phyloP scores from a whole-genome alignment of 495 filamentous ascomycete species.

The Cryomyces minteri region DNA sequence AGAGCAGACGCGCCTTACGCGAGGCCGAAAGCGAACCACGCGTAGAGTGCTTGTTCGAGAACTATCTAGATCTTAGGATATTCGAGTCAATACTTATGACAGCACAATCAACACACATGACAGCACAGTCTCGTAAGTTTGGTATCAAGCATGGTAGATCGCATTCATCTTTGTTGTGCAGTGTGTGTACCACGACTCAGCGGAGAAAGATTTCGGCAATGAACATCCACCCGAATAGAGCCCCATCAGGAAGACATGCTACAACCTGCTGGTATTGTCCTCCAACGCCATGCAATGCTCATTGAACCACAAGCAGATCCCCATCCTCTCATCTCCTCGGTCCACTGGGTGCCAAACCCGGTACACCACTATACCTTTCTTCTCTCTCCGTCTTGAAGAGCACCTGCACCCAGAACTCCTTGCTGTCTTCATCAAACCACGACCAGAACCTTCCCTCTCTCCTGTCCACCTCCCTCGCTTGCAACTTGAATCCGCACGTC shows the following conservation, averaged over 20 bases:
- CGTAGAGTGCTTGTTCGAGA: too few species aligned
- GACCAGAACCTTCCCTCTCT: constrained; percentile 74
- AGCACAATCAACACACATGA: too few species aligned
- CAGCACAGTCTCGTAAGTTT: too few species aligned
- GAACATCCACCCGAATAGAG: constrained; percentile 3
- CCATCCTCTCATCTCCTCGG: constrained; percentile 8
- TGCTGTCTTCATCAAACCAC: constrained; percentile 89
- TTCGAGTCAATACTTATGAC: too few species aligned
- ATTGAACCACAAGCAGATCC: not conserved
- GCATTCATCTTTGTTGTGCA: too few species aligned
- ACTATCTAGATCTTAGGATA: too few species aligned
- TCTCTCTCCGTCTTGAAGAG: constrained; percentile 98
- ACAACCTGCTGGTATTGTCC: not conserved
- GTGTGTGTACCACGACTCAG: too few species aligned
- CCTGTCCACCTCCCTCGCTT: constrained; percentile 84
- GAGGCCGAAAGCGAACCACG: too few species aligned
- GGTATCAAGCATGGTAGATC: too few species aligned
- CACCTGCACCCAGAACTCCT: constrained; percentile 98
- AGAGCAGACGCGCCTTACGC: too few species aligned
- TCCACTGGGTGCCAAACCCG: constrained; percentile 53
- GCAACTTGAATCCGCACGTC: constrained; percentile 90
- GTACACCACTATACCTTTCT: constrained; percentile 86
- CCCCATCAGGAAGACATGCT: not conserved
- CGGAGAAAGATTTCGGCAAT: too few species aligned
- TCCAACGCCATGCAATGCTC: not conserved